Evolutionary conservation across 345 rosid genomes (phyloP).

Genomic region (Rhodomyrtus tomentosa): DNA sequence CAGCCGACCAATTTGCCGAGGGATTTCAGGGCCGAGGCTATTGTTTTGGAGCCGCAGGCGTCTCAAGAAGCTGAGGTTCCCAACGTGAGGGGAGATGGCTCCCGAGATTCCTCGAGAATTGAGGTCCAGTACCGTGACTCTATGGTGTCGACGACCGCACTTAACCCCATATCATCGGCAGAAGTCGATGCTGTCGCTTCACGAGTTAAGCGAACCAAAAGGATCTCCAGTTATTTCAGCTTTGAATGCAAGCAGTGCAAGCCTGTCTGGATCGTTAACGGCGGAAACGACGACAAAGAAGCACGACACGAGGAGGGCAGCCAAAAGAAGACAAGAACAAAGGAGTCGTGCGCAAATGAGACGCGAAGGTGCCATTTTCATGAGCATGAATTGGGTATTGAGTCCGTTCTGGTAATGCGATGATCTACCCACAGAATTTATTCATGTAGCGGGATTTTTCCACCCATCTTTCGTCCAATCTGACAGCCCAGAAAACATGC

Average conservation of each 20-base stretch:
- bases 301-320: not conserved
- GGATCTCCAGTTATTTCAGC: not conserved
- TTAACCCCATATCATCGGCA: not conserved
- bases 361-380: not conserved
- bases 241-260: not conserved
- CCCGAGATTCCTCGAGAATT: not conserved
- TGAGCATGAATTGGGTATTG: not conserved
- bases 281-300: not conserved
- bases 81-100: not conserved
- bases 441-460: too few species aligned
- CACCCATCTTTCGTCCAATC: too few species aligned
- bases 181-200: not conserved
- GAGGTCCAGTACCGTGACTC: not conserved
- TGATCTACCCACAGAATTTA: too few species aligned
- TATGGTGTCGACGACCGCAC: not conserved
- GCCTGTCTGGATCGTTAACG: not conserved
- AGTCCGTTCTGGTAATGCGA: too few species aligned
- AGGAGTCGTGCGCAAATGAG: not conserved
- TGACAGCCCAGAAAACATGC: too few species aligned
- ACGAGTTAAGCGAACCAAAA: not conserved
- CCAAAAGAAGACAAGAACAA: not conserved
- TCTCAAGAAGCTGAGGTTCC: conserved; percentile 1
- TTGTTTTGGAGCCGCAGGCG: not conserved
- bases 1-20: not conserved
- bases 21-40: not conserved